phyloP scores from a whole-genome alignment of 2,329 filamentous ascomycete genomes.

The Ophiostoma quercus region DNA sequence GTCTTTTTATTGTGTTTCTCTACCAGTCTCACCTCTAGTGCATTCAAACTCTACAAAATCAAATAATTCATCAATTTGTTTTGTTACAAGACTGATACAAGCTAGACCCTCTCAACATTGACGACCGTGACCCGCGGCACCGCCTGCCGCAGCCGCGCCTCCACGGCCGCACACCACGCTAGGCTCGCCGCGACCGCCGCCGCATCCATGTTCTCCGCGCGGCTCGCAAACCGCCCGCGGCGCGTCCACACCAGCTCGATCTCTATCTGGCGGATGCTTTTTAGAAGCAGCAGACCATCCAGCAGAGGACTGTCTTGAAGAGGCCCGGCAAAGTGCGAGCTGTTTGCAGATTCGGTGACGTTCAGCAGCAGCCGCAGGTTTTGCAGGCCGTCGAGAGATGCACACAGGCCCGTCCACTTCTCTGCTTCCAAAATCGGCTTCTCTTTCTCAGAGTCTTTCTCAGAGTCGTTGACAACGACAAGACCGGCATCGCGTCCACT shows the following conservation, averaged over 20 bases:
- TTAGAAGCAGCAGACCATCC: slow-evolving; percentile 34
- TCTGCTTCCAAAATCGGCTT: neutral
- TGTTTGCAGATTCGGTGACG: slow-evolving; percentile 20
- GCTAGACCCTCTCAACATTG: neutral
- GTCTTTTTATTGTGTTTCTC: neutral
- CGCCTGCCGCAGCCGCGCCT: neutral
- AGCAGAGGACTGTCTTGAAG: neutral
- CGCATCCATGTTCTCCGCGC: neutral
- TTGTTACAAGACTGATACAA: neutral
- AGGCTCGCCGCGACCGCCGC: neutral
- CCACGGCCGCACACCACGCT: neutral
- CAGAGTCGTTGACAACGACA: neutral
- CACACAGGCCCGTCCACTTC: neutral
- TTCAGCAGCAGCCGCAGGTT: slow-evolving; percentile 40
- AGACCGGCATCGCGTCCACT: slow-evolving; percentile 36
- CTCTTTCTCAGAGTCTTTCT: neutral
- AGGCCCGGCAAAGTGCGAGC: neutral
- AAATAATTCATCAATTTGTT: neutral
- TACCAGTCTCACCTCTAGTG: neutral
- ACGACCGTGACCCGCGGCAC: neutral
- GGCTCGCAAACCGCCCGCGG: neutral
- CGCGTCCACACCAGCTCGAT: slow-evolving; percentile 34
- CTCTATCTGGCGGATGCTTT: slow-evolving; percentile 37
- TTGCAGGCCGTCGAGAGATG: slow-evolving; percentile 30
- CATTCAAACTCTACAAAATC: neutral